phyloP scores from a whole-genome alignment of 176 grass and related monocot species.

The Musa schizocarpa region DNA sequence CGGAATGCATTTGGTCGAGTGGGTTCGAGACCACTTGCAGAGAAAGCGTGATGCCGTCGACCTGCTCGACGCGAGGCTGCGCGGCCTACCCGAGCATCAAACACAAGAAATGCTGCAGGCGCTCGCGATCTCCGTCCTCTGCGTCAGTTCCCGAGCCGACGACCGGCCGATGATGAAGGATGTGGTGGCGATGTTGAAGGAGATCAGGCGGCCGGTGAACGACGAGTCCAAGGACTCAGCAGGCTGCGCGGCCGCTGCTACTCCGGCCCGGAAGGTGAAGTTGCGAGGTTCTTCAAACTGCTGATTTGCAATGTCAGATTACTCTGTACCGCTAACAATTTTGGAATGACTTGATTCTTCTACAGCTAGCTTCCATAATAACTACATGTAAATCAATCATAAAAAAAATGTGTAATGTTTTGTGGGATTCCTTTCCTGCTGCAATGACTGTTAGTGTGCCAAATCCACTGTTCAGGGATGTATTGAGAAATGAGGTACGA shows the following conservation, averaged over 20 bases:
- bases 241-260: neutral
- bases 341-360: neutral
- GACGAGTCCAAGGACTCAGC: conserved; percentile 35
- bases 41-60: conserved; percentile 30
- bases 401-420: too few species aligned
- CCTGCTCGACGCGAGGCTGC: conserved; percentile 65
- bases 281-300: conserved; percentile 61
- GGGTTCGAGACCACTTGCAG: conserved; percentile 67
- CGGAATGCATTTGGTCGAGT: conserved; percentile 66
- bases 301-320: conserved; percentile 81
- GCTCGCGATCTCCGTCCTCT: conserved; percentile 52
- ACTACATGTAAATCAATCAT: too few species aligned
- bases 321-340: conserved; percentile 21
- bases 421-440: too few species aligned
- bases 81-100: conserved; percentile 52
- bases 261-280: conserved; percentile 21
- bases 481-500: too few species aligned
- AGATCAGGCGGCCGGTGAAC: conserved; percentile 42
- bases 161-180: conserved; percentile 89
- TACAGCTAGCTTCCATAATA: too few species aligned
- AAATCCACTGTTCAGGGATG: too few species aligned
- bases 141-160: conserved; percentile 49
- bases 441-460: too few species aligned
- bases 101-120: conserved; percentile 83
- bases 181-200: conserved; percentile 67